Conservation (phyloP, 2,329 filamentous ascomycete genomes). For the Nemania serpens region DNA sequence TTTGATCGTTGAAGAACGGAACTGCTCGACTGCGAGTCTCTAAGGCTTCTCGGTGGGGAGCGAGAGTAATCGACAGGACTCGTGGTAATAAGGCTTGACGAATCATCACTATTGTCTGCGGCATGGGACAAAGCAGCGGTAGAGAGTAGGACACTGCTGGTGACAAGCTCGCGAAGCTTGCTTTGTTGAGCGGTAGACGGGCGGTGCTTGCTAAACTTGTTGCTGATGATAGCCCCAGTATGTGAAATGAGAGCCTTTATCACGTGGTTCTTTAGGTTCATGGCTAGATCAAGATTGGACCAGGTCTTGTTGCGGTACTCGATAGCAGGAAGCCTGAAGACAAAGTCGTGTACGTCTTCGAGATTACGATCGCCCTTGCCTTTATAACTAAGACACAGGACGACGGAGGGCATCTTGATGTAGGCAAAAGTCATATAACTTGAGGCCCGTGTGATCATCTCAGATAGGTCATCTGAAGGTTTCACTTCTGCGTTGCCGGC, state of each 20-base stretch:
- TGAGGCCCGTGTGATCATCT: conserved; percentile 94
- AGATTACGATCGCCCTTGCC: conserved; percentile 94
- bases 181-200: conserved; percentile 79
- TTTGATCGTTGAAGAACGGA: conserved; percentile 48
- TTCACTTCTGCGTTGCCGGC: conserved; percentile 60
- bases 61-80: conserved; percentile 63
- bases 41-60: conserved; percentile 60
- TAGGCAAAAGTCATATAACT: conserved; percentile 98
- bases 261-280: conserved; percentile 92
- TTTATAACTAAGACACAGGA: conserved; percentile 95
- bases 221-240: conserved; percentile 93
- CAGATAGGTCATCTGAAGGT: conserved; percentile 84
- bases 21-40: conserved; percentile 55
- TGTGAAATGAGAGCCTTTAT: conserved; percentile 94
- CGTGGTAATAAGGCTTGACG: conserved; percentile 57
- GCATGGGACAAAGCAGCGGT: conserved; percentile 49
- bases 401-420: conserved; percentile 92
- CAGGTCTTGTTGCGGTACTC: conserved; percentile 99
- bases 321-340: conserved; percentile 91
- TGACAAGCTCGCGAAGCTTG: conserved; percentile 82
- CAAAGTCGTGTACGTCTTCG: conserved; percentile 96
- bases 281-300: conserved; percentile 93
- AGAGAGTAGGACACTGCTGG: conserved; percentile 68
- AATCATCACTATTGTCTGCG: conserved; percentile 61
- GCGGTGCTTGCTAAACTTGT: conserved; percentile 91